Evolutionary conservation across 2,329 filamentous ascomycete genomes (phyloP), one percentile per base, ranked within the genome.

Genomic region (Ustilaginoidea virens): DNA sequence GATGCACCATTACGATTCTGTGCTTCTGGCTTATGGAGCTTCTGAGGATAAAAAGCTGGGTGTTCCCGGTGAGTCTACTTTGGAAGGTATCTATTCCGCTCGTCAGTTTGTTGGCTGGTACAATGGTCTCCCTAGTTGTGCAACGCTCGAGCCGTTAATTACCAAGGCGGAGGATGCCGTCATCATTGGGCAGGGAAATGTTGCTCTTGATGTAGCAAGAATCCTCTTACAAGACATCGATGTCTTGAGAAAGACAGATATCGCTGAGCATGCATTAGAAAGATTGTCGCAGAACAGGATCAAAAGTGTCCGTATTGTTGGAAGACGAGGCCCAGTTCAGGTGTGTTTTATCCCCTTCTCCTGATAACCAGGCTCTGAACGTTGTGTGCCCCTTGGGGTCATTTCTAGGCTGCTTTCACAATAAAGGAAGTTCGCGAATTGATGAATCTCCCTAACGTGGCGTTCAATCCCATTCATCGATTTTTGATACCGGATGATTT

Each of bases 101-200:
- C 72, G 90, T 17, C 78, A 85, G 22, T 94, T 96, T 49, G 90
- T 98, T 2, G 90, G 86, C 12, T 98, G 90, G 90, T 98, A 98
- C 53, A 98, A 98, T 51, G 90, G 90, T 3, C 64, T 93, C 3
- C 90, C 90, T 0, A 80, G 92, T 41, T 80, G 80, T 46, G 68
- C 77, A 13, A 53, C 67, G 40, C 57, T 93, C 6, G 59, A 67
- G n/a, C 80, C 85, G 0, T 69, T 83, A 45, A 63, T 96, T 16
- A 68, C 72, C 1, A 60, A 63, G 7, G 80, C 79, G 1, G 82
- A 93, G 28, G 76, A 86, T 36, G 90, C 82, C 2, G 72, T 94
- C 18, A 66, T 98, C 27, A 74, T 98, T 38, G 90, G 90, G 2
- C 87, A 98, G 46, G 90, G 90, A 11, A 98, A 98, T 53, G 90